These are phyloP conservation scores for Chalciporus piperatus DNA, from an alignment of 768 basidiomycete species.

Conservation along the genomic window DNA sequence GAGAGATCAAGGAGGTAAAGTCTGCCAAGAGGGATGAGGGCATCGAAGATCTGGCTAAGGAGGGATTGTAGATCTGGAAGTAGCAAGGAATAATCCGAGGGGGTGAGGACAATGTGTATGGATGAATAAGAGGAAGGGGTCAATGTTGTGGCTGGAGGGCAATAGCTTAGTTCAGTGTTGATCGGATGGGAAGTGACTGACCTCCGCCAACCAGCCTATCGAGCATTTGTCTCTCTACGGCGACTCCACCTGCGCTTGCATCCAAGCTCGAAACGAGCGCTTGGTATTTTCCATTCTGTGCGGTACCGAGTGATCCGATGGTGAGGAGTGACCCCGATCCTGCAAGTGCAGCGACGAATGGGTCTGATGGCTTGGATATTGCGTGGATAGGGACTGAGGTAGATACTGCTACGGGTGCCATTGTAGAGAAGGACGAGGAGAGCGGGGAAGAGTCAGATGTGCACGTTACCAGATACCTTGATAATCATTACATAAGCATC, in stretches of 20 bases:
- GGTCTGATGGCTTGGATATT: conserved; percentile 18
- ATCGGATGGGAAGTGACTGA: conserved; percentile 23
- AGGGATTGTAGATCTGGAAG: conserved; percentile 51
- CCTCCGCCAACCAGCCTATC: conserved; percentile 82
- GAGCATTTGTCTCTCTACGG: conserved; percentile 76
- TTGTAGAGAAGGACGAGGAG: conserved; percentile 20
- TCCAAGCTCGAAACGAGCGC: conserved; percentile 60
- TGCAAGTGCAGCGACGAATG: conserved; percentile 16
- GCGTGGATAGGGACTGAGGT: conserved; percentile 15
- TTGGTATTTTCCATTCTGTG: conserved; percentile 79
- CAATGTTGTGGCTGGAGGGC: conserved; percentile 53
- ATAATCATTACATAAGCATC: neutral
- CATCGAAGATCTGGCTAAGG: conserved; percentile 56
- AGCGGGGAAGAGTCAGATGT: neutral
- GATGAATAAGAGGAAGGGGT: conserved; percentile 55
- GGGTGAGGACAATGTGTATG: conserved; percentile 64
- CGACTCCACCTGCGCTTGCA: conserved; percentile 33
- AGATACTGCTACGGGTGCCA: conserved; percentile 64
- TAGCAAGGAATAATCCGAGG: conserved; percentile 59
- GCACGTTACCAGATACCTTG: neutral
- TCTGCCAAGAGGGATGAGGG: conserved; percentile 65
- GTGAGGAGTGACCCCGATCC: conserved; percentile 55
- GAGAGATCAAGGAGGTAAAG: conserved; percentile 61
- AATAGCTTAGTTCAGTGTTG: neutral
- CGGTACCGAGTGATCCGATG: conserved; percentile 76